Evolutionary conservation across 768 basidiomycete genomes (phyloP), one percentile per base, ranked within the genome.

Genomic region (Mycena alexandri): DNA sequence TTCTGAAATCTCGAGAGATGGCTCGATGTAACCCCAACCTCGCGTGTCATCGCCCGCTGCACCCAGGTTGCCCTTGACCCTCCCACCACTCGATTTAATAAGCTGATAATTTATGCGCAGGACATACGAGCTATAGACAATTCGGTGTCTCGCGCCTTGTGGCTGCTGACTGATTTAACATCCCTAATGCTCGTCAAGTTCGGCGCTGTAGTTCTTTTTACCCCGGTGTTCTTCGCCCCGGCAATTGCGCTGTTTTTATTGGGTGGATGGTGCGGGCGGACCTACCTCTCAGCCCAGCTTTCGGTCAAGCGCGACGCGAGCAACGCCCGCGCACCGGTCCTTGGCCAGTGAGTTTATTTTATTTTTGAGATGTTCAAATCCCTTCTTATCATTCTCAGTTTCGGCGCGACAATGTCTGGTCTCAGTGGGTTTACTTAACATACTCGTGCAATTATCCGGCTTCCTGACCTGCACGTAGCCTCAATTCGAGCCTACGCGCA

Each of bases 401-500:
- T 67, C 71, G 75, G 79, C 75, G 79, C 88, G 75, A 81, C 86
- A 1, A 61, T 56, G 36, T 14, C 65, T 9, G 59, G 90, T 8
- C 71, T 90, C 47, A 77, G 84, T 84, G 78, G 61, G 81, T 69
- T 25, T n/a, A n/a, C n/a, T n/a, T 41, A 34, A 53, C n/a, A 3
- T 14, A 11, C 4, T 36, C 46, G 57, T 29, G 25, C 41, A 17
- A 29, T 11, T 60, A 13, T 33, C 19, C 54, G n/a, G 25, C 5
- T 52, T 70, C 29, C 48, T 46, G 1, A 50, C 10, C n/a, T 13
- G 16, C 25, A 21, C 22, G 21, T 57, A 85, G 85, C 78, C n/a
- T 85, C 89, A 6, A 87, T 93, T 56, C 83, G 91, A 19, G 91
- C 91, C 0, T 93, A 89, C 72, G 86, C 86, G 6, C 86, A 85